phyloP scores from a whole-genome alignment of 2,329 filamentous ascomycete genomes.

The Cercospora citrullina region DNA sequence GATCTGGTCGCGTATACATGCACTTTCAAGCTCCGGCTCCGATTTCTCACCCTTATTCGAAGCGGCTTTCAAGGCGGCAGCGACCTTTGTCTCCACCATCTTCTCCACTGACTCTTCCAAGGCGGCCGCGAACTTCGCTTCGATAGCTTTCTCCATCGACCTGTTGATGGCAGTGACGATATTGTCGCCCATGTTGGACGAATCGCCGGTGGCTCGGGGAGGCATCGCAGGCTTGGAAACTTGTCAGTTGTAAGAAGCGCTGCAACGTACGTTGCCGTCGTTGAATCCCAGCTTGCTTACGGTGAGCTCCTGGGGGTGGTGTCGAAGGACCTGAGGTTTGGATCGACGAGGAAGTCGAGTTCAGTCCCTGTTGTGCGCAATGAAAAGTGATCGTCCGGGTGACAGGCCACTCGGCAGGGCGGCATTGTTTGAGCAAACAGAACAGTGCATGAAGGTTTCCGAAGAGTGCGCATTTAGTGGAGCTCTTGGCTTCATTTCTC shows the following conservation, averaged over 20 bases:
- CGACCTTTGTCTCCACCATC: neutral
- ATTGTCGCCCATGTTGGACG: neutral
- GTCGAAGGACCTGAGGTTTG: no score
- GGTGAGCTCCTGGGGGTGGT: no score
- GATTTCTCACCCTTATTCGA: neutral
- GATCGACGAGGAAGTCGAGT: no score
- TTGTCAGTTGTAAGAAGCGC: no score
- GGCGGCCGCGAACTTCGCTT: neutral
- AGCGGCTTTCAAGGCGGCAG: neutral
- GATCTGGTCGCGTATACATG: no score
- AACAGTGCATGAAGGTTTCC: neutral
- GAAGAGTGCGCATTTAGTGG: neutral
- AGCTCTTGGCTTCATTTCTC: neutral
- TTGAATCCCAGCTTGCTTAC: no score
- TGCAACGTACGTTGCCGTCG: no score
- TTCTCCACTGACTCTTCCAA: neutral
- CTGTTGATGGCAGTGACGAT: neutral
- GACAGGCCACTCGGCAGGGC: no score
- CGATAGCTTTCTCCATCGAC: neutral
- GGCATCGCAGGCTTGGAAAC: no score
- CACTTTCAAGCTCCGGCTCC: neutral
- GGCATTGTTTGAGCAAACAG: neutral
- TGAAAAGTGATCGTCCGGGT: no score
- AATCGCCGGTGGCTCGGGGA: neutral
- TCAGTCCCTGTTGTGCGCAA: no score